Base-by-base conservation (phyloP, 257 asterid species). In the Fraxinus cuspidata region DNA sequence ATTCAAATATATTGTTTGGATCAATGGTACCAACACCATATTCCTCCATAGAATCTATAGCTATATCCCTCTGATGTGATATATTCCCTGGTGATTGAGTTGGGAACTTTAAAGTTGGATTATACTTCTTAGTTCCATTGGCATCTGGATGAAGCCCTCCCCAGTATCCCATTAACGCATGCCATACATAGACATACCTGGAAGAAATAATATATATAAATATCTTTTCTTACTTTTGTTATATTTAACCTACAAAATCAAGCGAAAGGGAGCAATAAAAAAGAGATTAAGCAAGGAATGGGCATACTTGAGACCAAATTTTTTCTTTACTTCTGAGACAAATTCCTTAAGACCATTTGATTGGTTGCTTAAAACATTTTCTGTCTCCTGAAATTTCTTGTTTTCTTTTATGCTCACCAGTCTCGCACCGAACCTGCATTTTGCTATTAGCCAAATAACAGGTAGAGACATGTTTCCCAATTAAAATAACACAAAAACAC, bases 341-440 rank as follows among this genome's bases (percentile, higher is more conserved):
- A 87, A 87, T 72, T 83, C 91, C 86, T 83, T 85, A 13, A 87
- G 83, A 74, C 83, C 82, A 58, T 51, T 77, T 11, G 86, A 84
- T 42, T 42, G 79, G 83, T 78, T 42, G 74, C 58, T 79, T 44
- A 85, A 85, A 69, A 76, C 74, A 23, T 83, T 74, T 27, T 35
- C 73, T 29, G 83, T 60, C 51, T 77, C 82, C 27, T 84, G 74
- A 63, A 90, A 90, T 64, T 90, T 90, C n/a, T 65, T 49, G 77
- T 89, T 87, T 80, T 89, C 94, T 80, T 67, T 81, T 65, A 89
- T 82, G 73, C 90, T 87, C 83, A 85, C 83, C 79, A 89, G 70
- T 81, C 94, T 78, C 29, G 84, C 90, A 3, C 89, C 94, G 28
- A 87, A 89, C 85, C 94, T 89, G 90, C 79, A 75, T 74, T 71